These are phyloP conservation scores for Fusarium sp. DNA, from an alignment of 2,329 filamentous ascomycete species.

Conservation along the genomic window DNA sequence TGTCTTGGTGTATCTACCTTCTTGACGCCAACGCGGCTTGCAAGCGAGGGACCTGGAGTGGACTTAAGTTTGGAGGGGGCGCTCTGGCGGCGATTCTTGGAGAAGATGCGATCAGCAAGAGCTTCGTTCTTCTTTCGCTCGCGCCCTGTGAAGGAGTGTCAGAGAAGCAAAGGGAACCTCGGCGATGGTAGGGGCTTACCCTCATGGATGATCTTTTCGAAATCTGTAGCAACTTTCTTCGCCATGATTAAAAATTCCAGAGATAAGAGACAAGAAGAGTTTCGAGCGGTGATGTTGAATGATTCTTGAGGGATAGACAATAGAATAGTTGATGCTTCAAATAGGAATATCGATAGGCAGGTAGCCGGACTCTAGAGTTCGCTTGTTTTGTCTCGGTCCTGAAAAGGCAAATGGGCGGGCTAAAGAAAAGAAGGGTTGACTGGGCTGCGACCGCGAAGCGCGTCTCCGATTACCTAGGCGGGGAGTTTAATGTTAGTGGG, in stretches of 20 bases:
- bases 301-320: not conserved
- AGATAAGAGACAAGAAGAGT: not conserved
- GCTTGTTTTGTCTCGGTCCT: slow-evolving; percentile 24
- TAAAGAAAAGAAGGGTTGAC: slow-evolving; percentile 28
- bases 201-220: slow-evolving; percentile 67
- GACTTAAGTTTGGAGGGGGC: slow-evolving; percentile 64
- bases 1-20: slow-evolving; percentile 65
- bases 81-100: slow-evolving; percentile 68
- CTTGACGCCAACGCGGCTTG: slow-evolving; percentile 78
- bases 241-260: slow-evolving; percentile 51
- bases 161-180: slow-evolving; percentile 5
- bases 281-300: not conserved
- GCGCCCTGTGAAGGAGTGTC: slow-evolving; percentile 59
- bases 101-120: slow-evolving; percentile 79
- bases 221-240: slow-evolving; percentile 61
- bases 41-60: slow-evolving; percentile 67
- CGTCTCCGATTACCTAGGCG: slow-evolving; percentile 40
- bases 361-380: not conserved
- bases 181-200: slow-evolving; percentile 52
- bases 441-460: slow-evolving; percentile 43
- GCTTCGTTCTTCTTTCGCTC: slow-evolving; percentile 77
- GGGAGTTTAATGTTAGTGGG: not conserved
- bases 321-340: not conserved
- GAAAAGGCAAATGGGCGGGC: not conserved
- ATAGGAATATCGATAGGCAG: not conserved